Base-by-base conservation (phyloP, 495 filamentous ascomycete species). In the Lophium mytilinum region DNA sequence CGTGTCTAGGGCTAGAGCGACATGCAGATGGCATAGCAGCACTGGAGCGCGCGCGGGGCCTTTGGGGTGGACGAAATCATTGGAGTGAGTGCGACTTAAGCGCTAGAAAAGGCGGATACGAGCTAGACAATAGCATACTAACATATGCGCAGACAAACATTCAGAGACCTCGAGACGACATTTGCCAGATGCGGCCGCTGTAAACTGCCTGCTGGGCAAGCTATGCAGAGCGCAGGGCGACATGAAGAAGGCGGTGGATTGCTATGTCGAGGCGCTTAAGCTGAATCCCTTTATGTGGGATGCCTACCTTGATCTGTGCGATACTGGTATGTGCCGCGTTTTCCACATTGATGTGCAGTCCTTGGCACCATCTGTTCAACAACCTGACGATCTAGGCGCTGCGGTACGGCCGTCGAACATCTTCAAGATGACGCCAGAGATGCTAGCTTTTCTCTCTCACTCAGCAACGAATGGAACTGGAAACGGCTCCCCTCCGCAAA, bases 281-380 rank as follows among this genome's bases (percentile, higher is more conserved):
- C 67, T 84, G 37, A 97, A 96, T 66, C 91, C 93, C 0, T 95
- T 97, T 72, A 91, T 95, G 82, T 97, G 94, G 93, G 93, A 98
- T 75, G 94, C 94, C 0, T 96, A 96, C 69, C 77, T 84, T 17
- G 84, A 79, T n/a, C 73, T 98, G 4, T 87, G 85, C 56, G 80
- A 86, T 57, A 77, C 80, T 34, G 85, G 85, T 85, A 67, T 60
- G 77, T 17, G 39, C 11, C 39, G 39, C 8, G 3, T 9, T 41
- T 41, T 4, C 11, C 39, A 8, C 39, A 14, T 3, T 18, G 8
- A 14, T 42, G 17, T 9, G 9, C 12, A 4, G 35, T 8, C 34
- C 34, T 37, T 5, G 17, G 1, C 42, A n/a, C n/a, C 33, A 15
- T 35, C 53, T 5, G n/a, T 21, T 30, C 15, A 35, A 46, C 56